Evolutionary conservation across 179 eudicot genomes (phyloP).

Genomic region (Sideroxylon spinosum): DNA sequence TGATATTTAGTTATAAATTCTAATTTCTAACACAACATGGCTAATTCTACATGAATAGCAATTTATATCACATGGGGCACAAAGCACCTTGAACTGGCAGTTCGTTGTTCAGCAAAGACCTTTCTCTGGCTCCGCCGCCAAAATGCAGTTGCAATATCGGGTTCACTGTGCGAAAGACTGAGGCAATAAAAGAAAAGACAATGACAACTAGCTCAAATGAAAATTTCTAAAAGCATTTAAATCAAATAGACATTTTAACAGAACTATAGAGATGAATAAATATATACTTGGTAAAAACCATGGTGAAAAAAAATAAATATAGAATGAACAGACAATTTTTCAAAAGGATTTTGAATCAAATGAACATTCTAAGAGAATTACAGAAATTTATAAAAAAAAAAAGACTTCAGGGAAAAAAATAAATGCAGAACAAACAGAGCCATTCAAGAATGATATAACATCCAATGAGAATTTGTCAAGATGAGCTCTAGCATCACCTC

Average conservation of each 20-base stretch:
- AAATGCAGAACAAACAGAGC: neutral
- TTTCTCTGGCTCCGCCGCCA: constrained; percentile 93
- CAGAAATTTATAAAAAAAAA: too few relatives aligned
- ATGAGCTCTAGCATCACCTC: constrained; percentile 40
- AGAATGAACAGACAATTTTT: neutral
- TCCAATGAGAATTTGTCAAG: neutral
- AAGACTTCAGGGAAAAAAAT: neutral
- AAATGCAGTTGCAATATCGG: constrained; percentile 72
- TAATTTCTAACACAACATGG: neutral
- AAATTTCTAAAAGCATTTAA: neutral
- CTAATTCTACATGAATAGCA: constrained; percentile 2
- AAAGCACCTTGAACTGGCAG: constrained; percentile 92
- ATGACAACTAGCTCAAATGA: neutral
- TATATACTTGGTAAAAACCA: neutral
- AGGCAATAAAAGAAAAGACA: constrained; percentile 22
- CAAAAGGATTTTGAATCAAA: too few relatives aligned
- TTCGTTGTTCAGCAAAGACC: constrained; percentile 85
- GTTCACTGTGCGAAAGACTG: constrained; percentile 91
- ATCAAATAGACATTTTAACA: neutral
- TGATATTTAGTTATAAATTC: too few relatives aligned
- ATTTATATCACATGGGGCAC: constrained; percentile 22
- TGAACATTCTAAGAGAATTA: too few relatives aligned
- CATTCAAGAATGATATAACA: neutral
- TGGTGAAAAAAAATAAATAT: neutral
- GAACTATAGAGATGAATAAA: neutral